Conservation (phyloP, 768 basidiomycete genomes). For the Collybia nuda region DNA sequence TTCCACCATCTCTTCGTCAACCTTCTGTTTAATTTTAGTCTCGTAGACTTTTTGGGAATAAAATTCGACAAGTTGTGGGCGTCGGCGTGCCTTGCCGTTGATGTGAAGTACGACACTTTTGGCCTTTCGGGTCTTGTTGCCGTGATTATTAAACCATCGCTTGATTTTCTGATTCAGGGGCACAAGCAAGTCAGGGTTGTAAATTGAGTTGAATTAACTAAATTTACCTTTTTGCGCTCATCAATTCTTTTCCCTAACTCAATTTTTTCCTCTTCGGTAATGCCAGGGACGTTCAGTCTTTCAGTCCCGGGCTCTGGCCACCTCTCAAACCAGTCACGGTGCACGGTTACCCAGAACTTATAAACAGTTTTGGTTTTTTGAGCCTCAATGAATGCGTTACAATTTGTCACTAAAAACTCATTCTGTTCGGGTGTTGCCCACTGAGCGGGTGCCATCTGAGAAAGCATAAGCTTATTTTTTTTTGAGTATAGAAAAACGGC, state of each 20-base stretch:
- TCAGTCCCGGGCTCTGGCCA: too few relatives aligned
- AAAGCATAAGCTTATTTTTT: too few relatives aligned
- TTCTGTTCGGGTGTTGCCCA: neutral
- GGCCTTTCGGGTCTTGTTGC: neutral
- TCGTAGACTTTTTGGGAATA: neutral
- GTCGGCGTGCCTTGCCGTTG: neutral
- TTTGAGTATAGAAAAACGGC: too few relatives aligned
- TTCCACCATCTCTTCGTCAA: neutral
- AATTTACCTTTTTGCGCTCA: too few relatives aligned
- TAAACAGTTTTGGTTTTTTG: neutral
- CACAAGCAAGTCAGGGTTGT: too few relatives aligned
- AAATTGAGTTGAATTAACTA: too few relatives aligned
- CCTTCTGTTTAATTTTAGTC: neutral
- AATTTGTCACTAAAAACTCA: neutral
- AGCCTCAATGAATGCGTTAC: neutral
- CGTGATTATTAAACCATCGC: slow-evolving; percentile 2
- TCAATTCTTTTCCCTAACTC: too few relatives aligned
- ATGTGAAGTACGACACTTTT: neutral
- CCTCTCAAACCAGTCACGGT: neutral
- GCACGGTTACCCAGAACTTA: neutral
- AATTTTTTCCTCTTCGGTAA: too few relatives aligned
- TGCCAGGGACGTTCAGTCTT: too few relatives aligned
- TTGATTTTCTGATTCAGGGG: neutral
- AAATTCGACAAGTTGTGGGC: neutral
- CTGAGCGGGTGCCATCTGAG: neutral